phyloP scores from a whole-genome alignment of 1,284 basidiomycete species.

The Melampsora americana region DNA sequence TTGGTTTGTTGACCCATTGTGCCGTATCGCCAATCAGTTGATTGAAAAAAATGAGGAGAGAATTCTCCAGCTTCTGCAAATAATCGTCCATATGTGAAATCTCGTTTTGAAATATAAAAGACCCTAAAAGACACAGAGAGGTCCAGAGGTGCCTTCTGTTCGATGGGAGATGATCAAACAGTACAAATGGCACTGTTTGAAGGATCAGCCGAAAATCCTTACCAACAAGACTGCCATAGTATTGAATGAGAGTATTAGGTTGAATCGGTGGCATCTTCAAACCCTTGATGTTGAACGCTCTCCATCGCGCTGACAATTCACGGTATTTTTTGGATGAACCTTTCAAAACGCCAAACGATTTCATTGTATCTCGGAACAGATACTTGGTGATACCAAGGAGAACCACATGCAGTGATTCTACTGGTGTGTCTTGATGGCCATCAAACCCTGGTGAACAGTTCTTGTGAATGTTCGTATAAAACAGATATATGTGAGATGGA shows the following conservation, averaged over 20 bases:
- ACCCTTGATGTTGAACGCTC: constrained; percentile 45
- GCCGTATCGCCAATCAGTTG: background rate
- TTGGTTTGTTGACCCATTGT: constrained; percentile 57
- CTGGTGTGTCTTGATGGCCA: too few species aligned
- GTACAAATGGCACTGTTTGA: constrained; percentile 50
- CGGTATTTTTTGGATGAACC: too few species aligned
- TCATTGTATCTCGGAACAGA: too few species aligned
- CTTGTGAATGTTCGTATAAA: too few species aligned
- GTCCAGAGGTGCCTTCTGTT: constrained; percentile 52
- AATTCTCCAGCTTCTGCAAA: constrained; percentile 35
- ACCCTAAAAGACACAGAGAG: constrained; percentile 50
- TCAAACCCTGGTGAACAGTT: too few species aligned
- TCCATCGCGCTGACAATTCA: background rate
- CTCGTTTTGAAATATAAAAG: constrained; percentile 49
- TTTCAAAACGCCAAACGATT: too few species aligned
- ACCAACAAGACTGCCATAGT: constrained; percentile 54
- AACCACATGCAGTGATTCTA: too few species aligned
- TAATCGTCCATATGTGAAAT: constrained; percentile 54
- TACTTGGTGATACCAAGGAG: too few species aligned
- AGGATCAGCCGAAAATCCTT: constrained; percentile 52
- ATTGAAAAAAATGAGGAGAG: background rate
- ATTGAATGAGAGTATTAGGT: constrained; percentile 52
- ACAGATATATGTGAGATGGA: too few species aligned
- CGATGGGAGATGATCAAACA: constrained; percentile 51
- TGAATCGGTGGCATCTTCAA: constrained; percentile 49